A percentile compares a stretch with the other conserved stretches of the same genome.
Conservation (phyloP, 495 filamentous ascomycete species). For the Xylaria longipes region DNA sequence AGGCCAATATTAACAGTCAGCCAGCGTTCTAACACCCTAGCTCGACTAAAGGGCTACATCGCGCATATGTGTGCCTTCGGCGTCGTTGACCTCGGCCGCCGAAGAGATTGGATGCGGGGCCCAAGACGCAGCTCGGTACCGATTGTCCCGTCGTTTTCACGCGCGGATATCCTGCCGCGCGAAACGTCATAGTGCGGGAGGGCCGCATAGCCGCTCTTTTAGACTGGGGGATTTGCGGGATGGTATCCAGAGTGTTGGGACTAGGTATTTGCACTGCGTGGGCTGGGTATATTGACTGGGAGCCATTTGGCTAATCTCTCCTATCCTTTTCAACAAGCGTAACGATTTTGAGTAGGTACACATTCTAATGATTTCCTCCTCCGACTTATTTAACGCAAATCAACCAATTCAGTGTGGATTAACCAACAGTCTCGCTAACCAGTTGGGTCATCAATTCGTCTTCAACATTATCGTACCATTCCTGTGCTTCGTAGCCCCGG, state of each 20-base stretch:
- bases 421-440: not conserved
- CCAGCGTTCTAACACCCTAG: too few species aligned
- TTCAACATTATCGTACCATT: constrained; percentile 11
- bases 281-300: not conserved
- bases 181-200: not conserved
- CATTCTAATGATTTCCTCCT: not conserved
- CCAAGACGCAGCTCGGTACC: not conserved
- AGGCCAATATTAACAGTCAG: not conserved
- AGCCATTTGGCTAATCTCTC: not conserved
- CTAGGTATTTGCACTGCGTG: not conserved
- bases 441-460: constrained; percentile 10
- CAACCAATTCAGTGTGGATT: not conserved
- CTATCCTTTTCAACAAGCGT: not conserved
- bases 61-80: not conserved
- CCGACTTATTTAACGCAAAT: not conserved
- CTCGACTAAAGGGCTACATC: not conserved
- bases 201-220: not conserved
- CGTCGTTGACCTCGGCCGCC: not conserved
- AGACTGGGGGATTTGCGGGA: not conserved
- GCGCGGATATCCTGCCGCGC: not conserved
- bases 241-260: not conserved
- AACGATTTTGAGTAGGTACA: too few species aligned
- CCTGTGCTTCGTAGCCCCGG: not conserved
- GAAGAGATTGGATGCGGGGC: not conserved
- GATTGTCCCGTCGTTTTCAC: not conserved